phyloP scores from a whole-genome alignment of 2,329 filamentous ascomycete species.

The Colletotrichum sp. region DNA sequence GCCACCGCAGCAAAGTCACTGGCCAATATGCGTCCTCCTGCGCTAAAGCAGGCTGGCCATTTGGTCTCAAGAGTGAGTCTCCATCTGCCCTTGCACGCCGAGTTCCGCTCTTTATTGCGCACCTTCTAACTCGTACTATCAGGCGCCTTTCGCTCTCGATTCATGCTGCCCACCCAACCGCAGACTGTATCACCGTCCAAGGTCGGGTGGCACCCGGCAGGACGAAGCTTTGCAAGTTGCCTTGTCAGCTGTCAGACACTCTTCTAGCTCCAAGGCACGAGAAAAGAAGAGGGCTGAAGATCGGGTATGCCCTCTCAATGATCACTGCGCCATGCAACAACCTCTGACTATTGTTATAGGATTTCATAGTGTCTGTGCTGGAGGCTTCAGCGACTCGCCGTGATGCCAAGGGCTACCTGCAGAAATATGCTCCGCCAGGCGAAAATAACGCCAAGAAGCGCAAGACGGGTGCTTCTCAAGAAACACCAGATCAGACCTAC shows the following conservation, averaged over 20 bases:
- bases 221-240: slow-evolving; percentile 13
- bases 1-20: neutral
- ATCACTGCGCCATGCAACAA: neutral
- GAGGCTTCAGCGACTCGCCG: slow-evolving; percentile 90
- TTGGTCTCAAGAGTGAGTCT: slow-evolving; percentile 8
- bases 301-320: slow-evolving; percentile 38
- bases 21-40: slow-evolving; percentile 7
- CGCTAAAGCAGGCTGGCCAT: slow-evolving; percentile 9
- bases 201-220: neutral
- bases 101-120: neutral
- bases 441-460: neutral
- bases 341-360: slow-evolving; percentile 49
- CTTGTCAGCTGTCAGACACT: slow-evolving; percentile 13
- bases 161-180: slow-evolving; percentile 3
- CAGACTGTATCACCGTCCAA: slow-evolving; percentile 11
- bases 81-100: neutral
- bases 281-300: slow-evolving; percentile 53
- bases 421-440: slow-evolving; percentile 68
- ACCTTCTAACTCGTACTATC: neutral
- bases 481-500: neutral
- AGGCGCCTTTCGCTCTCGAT: slow-evolving; percentile 9
- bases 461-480: neutral
- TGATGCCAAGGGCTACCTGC: slow-evolving; percentile 89
- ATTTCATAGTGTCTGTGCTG: slow-evolving; percentile 85
- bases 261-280: slow-evolving; percentile 12